Base-by-base conservation (phyloP, 768 basidiomycete genomes). In the Serpula lacrymans region DNA sequence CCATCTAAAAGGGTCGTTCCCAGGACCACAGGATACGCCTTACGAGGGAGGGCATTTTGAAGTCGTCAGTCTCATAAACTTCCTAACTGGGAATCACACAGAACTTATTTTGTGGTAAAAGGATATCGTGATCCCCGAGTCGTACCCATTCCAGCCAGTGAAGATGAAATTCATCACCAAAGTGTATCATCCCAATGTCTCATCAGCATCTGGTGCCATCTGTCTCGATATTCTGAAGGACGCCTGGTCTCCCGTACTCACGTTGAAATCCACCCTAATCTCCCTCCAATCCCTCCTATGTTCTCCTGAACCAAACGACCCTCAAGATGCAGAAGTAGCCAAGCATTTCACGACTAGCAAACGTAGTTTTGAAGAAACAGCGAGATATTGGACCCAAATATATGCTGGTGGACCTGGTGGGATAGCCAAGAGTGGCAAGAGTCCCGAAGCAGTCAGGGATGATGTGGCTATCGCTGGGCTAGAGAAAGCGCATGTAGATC, bases 121-220 rank as follows among this genome's bases (percentile, higher is more conserved):
- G 89, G 93, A 97, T 57, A 97, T 97, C 50, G 73, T 84, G 14
- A 90, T 97, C 52, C 93, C 93, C 6, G 89, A 92, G 31, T 80
- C 88, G 35, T 91, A 91, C 58, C 89, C 88, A 13, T 90, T 92
- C 62, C 87, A 92, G 58, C 92, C 95, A 0, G 85, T 94, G 39
- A 96, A 97, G 75, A 96, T 97, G 91, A 94, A 93, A 61, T 97
- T 98, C 66, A 82, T 95, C 46, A 98, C 94, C 26, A 92, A 92
- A 62, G 86, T 95, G 21, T 96, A 92, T 59, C 92, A 98, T 60
- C 94, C 94, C 3, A 98, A 98, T 56, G 75, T 98, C 28, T 95
- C 92, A 14, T 94, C 90, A 17, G 88, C 85, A 24, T 91, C 88
- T 2, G 94, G 94, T 35, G 92, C 90, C 32, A 97, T 97, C 66